Evolutionary conservation across 2,329 filamentous ascomycete species (phyloP).

Genomic region (Pseudogymnoascus sp.): DNA sequence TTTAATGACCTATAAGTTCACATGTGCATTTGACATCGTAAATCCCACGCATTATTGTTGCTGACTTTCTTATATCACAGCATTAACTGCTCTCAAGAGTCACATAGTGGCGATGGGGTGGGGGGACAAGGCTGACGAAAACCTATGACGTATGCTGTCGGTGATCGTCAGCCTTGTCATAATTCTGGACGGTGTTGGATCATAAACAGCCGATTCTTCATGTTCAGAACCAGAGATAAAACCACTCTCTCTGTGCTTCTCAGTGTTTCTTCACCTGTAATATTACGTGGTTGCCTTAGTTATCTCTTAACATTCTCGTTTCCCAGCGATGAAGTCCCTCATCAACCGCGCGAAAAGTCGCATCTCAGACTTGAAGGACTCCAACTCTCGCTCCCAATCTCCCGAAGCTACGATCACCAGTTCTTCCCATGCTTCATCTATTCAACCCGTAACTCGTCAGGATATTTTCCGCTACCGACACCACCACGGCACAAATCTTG

Average conservation of each 20-base stretch:
- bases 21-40: background rate
- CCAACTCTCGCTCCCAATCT: constrained; percentile 10
- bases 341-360: constrained; percentile 29
- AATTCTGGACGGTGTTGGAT: background rate
- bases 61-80: background rate
- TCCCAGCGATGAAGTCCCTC: constrained; percentile 29
- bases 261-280: background rate
- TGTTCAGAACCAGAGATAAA: background rate
- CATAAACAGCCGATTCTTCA: background rate
- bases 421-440: constrained; percentile 20
- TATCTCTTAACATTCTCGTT: background rate
- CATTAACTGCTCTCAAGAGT: background rate
- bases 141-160: background rate
- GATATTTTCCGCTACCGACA: constrained; percentile 46
- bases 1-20: background rate
- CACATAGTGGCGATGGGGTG: background rate
- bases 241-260: background rate
- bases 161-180: background rate
- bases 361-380: constrained; percentile 20
- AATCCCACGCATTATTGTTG: background rate
- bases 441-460: constrained; percentile 27
- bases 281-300: background rate
- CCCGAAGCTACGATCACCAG: background rate
- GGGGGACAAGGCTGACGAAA: background rate
- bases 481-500: constrained; percentile 51